Conservation (phyloP, 768 basidiomycete species). For the Tricholoma saponaceum region DNA sequence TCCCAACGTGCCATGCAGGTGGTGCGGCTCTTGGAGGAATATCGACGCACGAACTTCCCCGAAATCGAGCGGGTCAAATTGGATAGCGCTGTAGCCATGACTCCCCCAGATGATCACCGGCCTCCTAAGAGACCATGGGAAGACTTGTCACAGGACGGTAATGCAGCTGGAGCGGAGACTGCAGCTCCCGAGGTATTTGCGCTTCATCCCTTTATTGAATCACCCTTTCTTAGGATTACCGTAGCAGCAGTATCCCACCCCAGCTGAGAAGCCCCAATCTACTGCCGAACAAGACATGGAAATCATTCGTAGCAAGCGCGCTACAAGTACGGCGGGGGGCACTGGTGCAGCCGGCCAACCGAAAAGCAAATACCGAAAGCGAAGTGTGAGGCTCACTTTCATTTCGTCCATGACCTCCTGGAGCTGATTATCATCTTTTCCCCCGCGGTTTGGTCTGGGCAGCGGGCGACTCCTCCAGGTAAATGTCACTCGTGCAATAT, state of each 20-base stretch:
- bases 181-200: constrained; percentile 28
- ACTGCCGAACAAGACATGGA: constrained; percentile 86
- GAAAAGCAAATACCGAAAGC: constrained; percentile 81
- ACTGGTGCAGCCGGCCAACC: constrained; percentile 47
- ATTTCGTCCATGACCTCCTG: constrained; percentile 1
- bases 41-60: constrained; percentile 40
- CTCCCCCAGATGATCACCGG: constrained; percentile 46
- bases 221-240: neutral
- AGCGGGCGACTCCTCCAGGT: constrained; percentile 83
- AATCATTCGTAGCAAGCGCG: constrained; percentile 75
- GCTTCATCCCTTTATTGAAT: neutral
- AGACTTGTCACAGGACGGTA: constrained; percentile 53
- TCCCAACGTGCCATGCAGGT: constrained; percentile 60
- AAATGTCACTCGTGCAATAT: constrained; percentile 89
- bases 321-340: constrained; percentile 60
- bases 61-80: constrained; percentile 32
- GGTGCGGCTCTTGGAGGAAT: constrained; percentile 62
- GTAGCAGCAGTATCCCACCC: constrained; percentile 23
- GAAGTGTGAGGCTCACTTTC: constrained; percentile 60
- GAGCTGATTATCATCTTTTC: constrained; percentile 21
- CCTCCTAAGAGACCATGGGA: constrained; percentile 81
- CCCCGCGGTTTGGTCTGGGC: constrained; percentile 27
- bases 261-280: constrained; percentile 41
- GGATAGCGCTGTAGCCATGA: constrained; percentile 24
- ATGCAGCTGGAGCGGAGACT: constrained; percentile 19